Evolutionary conservation across 176 grass and related monocot species (phyloP).

Genomic region (Oryza punctata): DNA sequence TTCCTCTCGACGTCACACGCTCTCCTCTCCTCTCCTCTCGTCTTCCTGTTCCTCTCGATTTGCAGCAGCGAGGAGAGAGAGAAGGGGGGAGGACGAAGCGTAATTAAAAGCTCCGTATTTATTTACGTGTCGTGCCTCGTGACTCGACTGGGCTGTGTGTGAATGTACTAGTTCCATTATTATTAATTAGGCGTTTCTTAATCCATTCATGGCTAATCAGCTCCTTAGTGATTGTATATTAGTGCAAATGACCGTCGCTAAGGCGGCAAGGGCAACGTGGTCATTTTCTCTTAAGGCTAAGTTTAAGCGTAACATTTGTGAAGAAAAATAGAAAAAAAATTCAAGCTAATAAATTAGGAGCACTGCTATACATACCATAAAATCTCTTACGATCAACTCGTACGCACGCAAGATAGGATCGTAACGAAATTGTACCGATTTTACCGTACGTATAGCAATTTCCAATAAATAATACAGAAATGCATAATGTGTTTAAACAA

Average conservation of each 20-base stretch:
- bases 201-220: not conserved
- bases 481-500: not conserved
- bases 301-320: not conserved
- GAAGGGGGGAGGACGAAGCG: not conserved
- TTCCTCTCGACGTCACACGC: not conserved
- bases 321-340: not conserved
- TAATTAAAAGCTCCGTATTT: slow-evolving; percentile 35
- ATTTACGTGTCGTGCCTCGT: slow-evolving; percentile 11
- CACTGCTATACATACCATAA: too few species aligned
- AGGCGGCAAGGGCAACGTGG: too few species aligned
- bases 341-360: not conserved
- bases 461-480: not conserved
- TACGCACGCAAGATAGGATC: too few species aligned
- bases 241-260: not conserved
- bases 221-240: not conserved
- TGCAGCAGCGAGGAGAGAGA: not conserved
- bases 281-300: too few species aligned
- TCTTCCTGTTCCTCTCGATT: slow-evolving; percentile 14
- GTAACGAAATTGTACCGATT: too few species aligned
- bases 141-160: not conserved
- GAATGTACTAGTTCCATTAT: not conserved
- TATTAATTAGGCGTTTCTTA: slow-evolving; percentile 4
- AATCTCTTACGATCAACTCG: too few species aligned
- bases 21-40: not conserved
- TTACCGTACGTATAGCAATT: too few species aligned